Evolutionary conservation across 1,284 basidiomycete species (phyloP), one percentile per base, ranked within the genome.

Genomic region (Kwoniella shivajii): DNA sequence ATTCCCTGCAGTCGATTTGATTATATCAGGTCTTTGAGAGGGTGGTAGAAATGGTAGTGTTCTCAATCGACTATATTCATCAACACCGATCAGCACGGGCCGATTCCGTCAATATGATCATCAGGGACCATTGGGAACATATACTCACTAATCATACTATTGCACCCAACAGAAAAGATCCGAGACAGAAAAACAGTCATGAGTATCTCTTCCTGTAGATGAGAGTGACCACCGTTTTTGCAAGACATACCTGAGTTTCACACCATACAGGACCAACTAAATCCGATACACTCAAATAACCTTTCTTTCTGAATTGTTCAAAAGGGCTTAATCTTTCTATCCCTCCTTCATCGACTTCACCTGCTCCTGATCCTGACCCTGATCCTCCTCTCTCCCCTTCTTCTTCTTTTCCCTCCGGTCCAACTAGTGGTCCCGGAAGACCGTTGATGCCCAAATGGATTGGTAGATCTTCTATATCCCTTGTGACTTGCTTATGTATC

Each of bases 1-100:
- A 58, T 88, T 89, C 2, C 90, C 90, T 31, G 79, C 74, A 4
- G 80, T 78, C 3, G 87, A 84, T 1, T 77, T 76, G 64, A 93
- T 90, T 0, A 82, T 78, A 5, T 75, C 64, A 0, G 89, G 88
- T 36, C 90, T 82, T 18, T 81, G 57, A 11, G 78, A 75, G 0
- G 87, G 68, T 4, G 83, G 84, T 39, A 79, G 79, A 49, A 79
- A 80, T 6, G 88, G 82, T 52, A 80, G 78, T 0, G 75, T 76
- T 11, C 77, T 59, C 1, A 77, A 65, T 2, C 74, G 73, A 46
- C 76, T 77, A 39, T 26, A 51, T 14, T 18, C 20, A 29, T 38
- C 6, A 14, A 37, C 18, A 10, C 46, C 33, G 11, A 6, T n/a
- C 6, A 24, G 42, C 27, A n/a, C 13, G 5, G 20, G 33, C 6